Evolutionary conservation across 208 protist genomes (phyloP).

Genomic region (Leishmania tropica): DNA sequence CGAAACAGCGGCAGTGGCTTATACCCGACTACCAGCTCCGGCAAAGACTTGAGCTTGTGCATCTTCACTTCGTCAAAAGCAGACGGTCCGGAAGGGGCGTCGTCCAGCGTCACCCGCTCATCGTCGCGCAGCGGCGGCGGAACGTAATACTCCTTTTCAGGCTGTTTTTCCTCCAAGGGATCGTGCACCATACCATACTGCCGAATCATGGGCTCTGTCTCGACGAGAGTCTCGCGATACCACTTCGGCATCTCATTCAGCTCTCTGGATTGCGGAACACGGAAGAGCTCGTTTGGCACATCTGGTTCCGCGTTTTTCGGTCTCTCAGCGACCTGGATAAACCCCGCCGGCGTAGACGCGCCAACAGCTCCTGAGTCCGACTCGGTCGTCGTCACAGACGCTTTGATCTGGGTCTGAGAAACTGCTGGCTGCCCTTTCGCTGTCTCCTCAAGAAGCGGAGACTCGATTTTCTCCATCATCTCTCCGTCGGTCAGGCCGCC

Average conservation of each 20-base stretch:
- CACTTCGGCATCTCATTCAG: conserved; percentile 76
- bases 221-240: conserved; percentile 79
- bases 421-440: background rate
- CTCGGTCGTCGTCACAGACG: background rate
- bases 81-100: conserved; percentile 60
- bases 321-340: conserved; percentile 64
- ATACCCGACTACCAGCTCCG: conserved; percentile 82
- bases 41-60: conserved; percentile 70
- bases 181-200: conserved; percentile 81
- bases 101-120: conserved; percentile 78
- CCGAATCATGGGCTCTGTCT: conserved; percentile 82
- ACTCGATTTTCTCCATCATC: conserved; percentile 35
- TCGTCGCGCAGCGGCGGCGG: conserved; percentile 57
- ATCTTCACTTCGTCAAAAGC: conserved; percentile 88
- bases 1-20: conserved; percentile 84
- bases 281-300: conserved; percentile 74
- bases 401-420: background rate
- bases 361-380: background rate
- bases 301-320: conserved; percentile 68
- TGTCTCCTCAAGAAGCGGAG: conserved; percentile 12
- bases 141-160: conserved; percentile 63
- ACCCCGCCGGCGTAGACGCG: conserved; percentile 20
- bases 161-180: conserved; percentile 59
- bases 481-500: conserved; percentile 11
- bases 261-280: conserved; percentile 54